phyloP scores from a whole-genome alignment of 345 rosid genomes.

The Excoecaria agallocha region DNA sequence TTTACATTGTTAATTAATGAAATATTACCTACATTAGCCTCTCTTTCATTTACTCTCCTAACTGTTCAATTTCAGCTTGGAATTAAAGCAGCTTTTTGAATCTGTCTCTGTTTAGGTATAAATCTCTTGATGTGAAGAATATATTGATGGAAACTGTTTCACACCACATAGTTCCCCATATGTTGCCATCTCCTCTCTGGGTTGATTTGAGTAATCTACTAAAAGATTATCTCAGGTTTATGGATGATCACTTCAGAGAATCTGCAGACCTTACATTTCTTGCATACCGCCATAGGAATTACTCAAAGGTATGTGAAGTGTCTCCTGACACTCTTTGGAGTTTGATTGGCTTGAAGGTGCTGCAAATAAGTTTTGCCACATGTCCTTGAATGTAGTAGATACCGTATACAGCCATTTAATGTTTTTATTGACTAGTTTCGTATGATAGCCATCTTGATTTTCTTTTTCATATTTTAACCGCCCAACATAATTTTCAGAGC shows the following conservation, averaged over 20 bases:
- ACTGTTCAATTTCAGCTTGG: background rate
- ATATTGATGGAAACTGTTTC: slow-evolving; percentile 88
- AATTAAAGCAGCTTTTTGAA: slow-evolving; percentile 1
- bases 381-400: background rate
- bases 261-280: slow-evolving; percentile 97
- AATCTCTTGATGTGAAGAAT: slow-evolving; percentile 93
- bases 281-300: slow-evolving; percentile 95
- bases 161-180: slow-evolving; percentile 82
- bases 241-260: slow-evolving; percentile 97
- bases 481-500: background rate
- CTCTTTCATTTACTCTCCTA: background rate
- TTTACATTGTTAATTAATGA: slow-evolving; percentile 7
- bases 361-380: background rate
- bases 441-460: background rate
- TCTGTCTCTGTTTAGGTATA: slow-evolving; percentile 57
- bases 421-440: background rate
- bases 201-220: slow-evolving; percentile 62
- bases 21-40: background rate
- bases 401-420: background rate
- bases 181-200: slow-evolving; percentile 86
- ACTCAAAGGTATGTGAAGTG: slow-evolving; percentile 67
- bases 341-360: background rate
- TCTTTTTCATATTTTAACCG: background rate
- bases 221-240: slow-evolving; percentile 86
- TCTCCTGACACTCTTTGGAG: slow-evolving; percentile 1